phyloP scores from a whole-genome alignment of 1,284 basidiomycete genomes.

The Trichosporon coremiiforme region DNA sequence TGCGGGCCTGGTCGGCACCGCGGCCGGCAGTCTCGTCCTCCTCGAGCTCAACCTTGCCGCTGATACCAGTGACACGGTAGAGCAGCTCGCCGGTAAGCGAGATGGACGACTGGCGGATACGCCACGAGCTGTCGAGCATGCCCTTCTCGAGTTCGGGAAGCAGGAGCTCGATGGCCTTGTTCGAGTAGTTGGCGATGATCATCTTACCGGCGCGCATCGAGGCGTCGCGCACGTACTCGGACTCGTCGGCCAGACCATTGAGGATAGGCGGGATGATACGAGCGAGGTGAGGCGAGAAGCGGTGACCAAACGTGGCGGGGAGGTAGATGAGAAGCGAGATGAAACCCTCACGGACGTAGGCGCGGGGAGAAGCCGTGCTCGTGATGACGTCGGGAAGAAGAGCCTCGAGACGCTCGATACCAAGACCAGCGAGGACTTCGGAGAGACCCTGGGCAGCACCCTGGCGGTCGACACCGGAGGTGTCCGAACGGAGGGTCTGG shows the following conservation, averaged over 20 bases:
- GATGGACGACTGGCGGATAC: constrained; percentile 92
- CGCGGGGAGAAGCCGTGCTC: constrained; percentile 83
- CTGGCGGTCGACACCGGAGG: constrained; percentile 90
- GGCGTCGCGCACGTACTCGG: constrained; percentile 92
- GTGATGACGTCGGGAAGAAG: constrained; percentile 91
- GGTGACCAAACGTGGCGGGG: constrained; percentile 89
- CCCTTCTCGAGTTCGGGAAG: constrained; percentile 92
- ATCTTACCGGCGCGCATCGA: constrained; percentile 99
- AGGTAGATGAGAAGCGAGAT: constrained; percentile 97
- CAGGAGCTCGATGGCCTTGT: constrained; percentile 87
- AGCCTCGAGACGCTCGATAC: constrained; percentile 95
- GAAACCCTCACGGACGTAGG: constrained; percentile 96
- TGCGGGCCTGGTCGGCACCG: constrained; percentile 73
- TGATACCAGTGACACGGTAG: constrained; percentile 98
- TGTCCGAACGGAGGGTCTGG: constrained; percentile 86
- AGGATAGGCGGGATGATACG: constrained; percentile 94
- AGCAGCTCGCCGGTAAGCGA: constrained; percentile 93
- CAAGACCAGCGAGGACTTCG: constrained; percentile 92
- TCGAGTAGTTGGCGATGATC: constrained; percentile 95
- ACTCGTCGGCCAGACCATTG: constrained; percentile 86
- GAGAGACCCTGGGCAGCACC: constrained; percentile 97
- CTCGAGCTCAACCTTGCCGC: constrained; percentile 82
- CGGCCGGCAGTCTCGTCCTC: constrained; percentile 73
- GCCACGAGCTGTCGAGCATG: constrained; percentile 93
- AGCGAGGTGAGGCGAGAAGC: constrained; percentile 93